Evolutionary conservation across 1,284 basidiomycete genomes (phyloP), one percentile per base, ranked within the genome.

Genomic region (Papiliotrema fonsecae): DNA sequence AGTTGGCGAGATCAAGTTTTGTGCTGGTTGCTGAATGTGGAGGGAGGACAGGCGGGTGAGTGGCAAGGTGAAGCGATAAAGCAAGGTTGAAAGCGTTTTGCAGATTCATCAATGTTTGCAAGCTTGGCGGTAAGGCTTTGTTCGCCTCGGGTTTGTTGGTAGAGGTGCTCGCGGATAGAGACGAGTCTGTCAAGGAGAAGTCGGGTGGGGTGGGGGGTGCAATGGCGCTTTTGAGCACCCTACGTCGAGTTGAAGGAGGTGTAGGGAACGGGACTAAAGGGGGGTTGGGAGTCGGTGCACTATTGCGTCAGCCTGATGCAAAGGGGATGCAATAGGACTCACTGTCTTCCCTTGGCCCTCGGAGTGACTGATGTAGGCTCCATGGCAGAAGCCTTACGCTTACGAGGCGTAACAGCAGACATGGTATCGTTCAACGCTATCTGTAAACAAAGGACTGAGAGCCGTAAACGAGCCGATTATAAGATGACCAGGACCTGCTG

Each of bases 61-160:
- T 65, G 3, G 74, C 74, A 41, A 75, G 61, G 46, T 73, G 67
- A 3, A 73, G 57, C 2, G 69, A 65, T 14, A 75, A 57, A 2
- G 71, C 68, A 25, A 75, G 60, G 46, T 71, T 70, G 56, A 75
- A 69, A 3, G 72, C 65, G 14, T 60, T 57, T 51, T 75, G 72
- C 0, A 74, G 58, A 5, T 58, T 54, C 11, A 74, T 51, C 6
- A 75, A 60, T 11, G 62, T 67, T 39, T 70, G 60, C 7, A 74
- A 62, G 47, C 72, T 69, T 1, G 57, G 51, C 6, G 74, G 74
- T 2, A 74, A 64, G 39, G 21, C 22, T 18, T 30, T 36, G 1
- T 21, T 30, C 10, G 16, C 9, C 39, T 31, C 24, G 5, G 43
- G 26, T 11, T 35, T 37, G 34, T 21, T 44, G 19, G 45, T 26